These are phyloP conservation scores for Leishmania mexicana DNA, from an alignment of 208 protist species.

Conservation along the genomic window DNA sequence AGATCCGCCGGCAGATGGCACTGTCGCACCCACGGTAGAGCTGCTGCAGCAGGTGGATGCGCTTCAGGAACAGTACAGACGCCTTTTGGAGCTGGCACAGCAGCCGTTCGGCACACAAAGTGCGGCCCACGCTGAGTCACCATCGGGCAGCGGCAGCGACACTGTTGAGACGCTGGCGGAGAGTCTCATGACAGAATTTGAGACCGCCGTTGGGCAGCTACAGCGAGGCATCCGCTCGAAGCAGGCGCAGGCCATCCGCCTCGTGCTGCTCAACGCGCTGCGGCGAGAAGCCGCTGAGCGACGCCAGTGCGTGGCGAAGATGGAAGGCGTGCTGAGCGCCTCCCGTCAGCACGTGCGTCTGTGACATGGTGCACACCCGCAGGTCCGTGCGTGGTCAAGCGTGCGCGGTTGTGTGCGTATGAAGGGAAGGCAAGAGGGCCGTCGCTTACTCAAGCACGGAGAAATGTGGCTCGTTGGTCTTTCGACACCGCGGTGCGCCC, in stretches of 20 bases:
- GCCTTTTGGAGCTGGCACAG: constrained; percentile 32
- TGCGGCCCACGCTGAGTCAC: background rate
- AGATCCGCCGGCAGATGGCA: background rate
- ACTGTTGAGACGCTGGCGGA: constrained; percentile 3
- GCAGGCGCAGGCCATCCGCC: constrained; percentile 49
- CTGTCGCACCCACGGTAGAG: constrained; percentile 27
- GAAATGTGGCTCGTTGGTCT: background rate
- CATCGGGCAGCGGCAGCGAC: background rate
- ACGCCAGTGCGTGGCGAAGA: constrained; percentile 39
- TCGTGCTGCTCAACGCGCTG: constrained; percentile 55
- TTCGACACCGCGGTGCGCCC: background rate
- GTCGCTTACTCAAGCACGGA: background rate
- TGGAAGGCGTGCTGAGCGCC: constrained; percentile 50
- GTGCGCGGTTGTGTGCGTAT: background rate
- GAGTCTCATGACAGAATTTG: constrained; percentile 8
- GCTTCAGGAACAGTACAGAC: constrained; percentile 34
- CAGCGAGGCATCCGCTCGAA: constrained; percentile 79
- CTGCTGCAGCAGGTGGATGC: constrained; percentile 37
- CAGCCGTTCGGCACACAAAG: background rate
- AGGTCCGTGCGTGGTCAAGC: background rate
- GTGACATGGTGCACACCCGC: background rate
- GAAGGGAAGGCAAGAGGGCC: background rate
- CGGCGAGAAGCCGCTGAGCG: constrained; percentile 49
- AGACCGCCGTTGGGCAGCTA: constrained; percentile 32
- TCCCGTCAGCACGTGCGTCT: constrained; percentile 29